These are phyloP conservation scores for Colletotrichum sp. DNA, from an alignment of 2,329 filamentous ascomycete genomes.

Conservation along the genomic window DNA sequence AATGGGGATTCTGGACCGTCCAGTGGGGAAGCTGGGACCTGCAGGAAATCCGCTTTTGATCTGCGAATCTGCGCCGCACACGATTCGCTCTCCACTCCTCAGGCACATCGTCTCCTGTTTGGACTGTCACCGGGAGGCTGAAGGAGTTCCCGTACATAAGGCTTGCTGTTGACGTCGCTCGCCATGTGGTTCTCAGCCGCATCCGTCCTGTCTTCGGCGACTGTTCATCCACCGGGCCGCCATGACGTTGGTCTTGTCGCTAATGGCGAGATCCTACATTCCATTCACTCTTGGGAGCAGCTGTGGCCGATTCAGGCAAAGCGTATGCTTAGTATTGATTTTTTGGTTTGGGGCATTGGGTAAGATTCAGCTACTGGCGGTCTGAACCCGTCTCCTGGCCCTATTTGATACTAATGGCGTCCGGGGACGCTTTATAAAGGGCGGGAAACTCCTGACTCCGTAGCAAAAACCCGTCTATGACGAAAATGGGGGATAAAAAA, in stretches of 20 bases:
- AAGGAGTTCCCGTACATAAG: background rate
- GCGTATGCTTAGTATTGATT: background rate
- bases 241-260: background rate
- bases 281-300: background rate
- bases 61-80: conserved; percentile 12
- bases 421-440: background rate
- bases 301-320: background rate
- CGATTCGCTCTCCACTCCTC: conserved; percentile 9
- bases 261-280: background rate
- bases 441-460: conserved; percentile 16
- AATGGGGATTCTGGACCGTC: background rate
- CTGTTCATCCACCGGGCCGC: background rate
- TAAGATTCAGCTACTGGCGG: background rate
- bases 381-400: background rate
- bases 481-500: background rate
- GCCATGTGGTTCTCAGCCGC: conserved; percentile 1
- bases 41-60: conserved; percentile 21
- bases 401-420: background rate
- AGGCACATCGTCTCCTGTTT: background rate
- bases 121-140: background rate
- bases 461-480: conserved; percentile 13
- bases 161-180: background rate
- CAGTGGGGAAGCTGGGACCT: conserved; percentile 10
- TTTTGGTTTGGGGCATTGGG: background rate
- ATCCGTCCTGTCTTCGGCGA: background rate